Conservation (phyloP, 768 basidiomycete genomes). For the Suillus cothurnatus region DNA sequence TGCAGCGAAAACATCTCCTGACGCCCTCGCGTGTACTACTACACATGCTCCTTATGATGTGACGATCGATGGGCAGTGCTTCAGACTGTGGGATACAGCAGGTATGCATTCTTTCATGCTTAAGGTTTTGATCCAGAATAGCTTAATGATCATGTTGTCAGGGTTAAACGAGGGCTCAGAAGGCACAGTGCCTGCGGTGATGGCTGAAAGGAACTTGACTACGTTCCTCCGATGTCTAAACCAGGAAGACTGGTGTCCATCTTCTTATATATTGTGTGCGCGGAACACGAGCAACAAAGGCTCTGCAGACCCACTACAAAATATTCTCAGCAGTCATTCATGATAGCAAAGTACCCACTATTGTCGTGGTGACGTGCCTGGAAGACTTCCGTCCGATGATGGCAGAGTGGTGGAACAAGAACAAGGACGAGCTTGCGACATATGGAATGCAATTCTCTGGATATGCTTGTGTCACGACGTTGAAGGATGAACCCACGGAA, state of each 20-base stretch:
- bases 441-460: constrained; percentile 31
- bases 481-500: not conserved
- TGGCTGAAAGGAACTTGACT: constrained; percentile 11
- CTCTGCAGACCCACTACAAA: constrained; percentile 28
- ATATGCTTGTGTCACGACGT: constrained; percentile 37
- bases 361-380: constrained; percentile 20
- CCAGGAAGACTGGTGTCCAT: constrained; percentile 27
- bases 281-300: constrained; percentile 26
- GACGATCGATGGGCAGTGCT: constrained; percentile 20
- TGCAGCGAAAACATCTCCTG: constrained; percentile 33
- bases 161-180: constrained; percentile 19
- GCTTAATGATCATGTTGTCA: constrained; percentile 27
- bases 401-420: constrained; percentile 35
- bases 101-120: constrained; percentile 33
- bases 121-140: constrained; percentile 18
- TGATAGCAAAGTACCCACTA: constrained; percentile 21
- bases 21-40: constrained; percentile 37
- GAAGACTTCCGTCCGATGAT: constrained; percentile 21
- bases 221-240: constrained; percentile 28
- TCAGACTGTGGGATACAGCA: constrained; percentile 35
- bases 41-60: constrained; percentile 24
- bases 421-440: constrained; percentile 24
- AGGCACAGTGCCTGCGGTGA: constrained; percentile 7
- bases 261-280: constrained; percentile 35
- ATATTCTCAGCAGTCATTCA: constrained; percentile 31